These are phyloP conservation scores for Incumbomyces lentus DNA, from an alignment of 2,329 filamentous ascomycete genomes.

Conservation along the genomic window DNA sequence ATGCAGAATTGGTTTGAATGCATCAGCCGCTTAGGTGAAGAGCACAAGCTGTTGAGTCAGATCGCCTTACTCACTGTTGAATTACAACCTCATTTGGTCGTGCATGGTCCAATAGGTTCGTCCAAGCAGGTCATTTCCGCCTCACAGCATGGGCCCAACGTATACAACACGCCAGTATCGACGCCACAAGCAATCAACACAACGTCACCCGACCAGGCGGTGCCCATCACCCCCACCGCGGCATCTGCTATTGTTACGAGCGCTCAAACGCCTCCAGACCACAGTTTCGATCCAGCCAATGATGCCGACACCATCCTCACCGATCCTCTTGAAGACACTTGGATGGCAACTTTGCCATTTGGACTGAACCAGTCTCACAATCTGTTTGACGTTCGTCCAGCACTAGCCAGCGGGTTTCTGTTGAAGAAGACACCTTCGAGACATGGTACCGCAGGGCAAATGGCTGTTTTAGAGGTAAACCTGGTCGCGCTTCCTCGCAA, in stretches of 20 bases:
- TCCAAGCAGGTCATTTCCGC: neutral
- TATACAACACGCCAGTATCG: constrained; percentile 19
- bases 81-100: constrained; percentile 8
- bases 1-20: constrained; percentile 28
- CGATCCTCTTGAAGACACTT: constrained; percentile 50
- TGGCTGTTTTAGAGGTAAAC: constrained; percentile 30
- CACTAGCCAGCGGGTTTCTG: constrained; percentile 37
- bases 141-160: constrained; percentile 1
- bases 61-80: constrained; percentile 13
- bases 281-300: constrained; percentile 13
- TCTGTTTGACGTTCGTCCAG: constrained; percentile 30
- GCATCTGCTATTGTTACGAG: constrained; percentile 14
- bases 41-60: constrained; percentile 7
- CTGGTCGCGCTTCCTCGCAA: constrained; percentile 27
- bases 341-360: constrained; percentile 46
- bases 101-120: neutral
- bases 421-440: constrained; percentile 34
- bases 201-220: constrained; percentile 32
- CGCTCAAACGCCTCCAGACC: constrained; percentile 19
- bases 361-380: constrained; percentile 33
- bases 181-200: constrained; percentile 18
- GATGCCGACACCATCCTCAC: constrained; percentile 49
- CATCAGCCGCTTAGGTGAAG: neutral
- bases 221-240: constrained; percentile 28
- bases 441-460: constrained; percentile 32